Percentiles rank a stretch among this genome's conserved stretches.
phyloP scores from a whole-genome alignment of 768 basidiomycete species.

The Pulveroboletus sp. region DNA sequence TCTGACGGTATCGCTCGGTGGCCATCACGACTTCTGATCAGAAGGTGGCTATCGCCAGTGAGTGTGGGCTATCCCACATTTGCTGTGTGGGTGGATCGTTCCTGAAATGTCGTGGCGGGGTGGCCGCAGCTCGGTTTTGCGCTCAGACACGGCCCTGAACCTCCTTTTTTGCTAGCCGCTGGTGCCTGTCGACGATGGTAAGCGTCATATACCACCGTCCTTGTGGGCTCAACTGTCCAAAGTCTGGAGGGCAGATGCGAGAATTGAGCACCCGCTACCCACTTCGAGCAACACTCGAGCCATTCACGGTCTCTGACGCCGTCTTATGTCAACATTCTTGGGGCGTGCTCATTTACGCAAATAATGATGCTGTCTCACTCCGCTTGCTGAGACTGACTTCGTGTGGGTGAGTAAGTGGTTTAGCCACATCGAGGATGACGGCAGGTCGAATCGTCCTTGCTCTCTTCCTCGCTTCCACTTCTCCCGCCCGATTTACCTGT shows the following conservation, averaged over 20 bases:
- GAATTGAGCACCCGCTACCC: not conserved
- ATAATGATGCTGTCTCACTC: not conserved
- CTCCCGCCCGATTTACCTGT: not conserved
- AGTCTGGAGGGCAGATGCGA: not conserved
- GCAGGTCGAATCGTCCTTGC: not conserved
- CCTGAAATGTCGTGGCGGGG: not conserved
- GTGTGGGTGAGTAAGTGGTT: not conserved
- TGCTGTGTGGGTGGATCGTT: no score
- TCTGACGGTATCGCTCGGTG: not conserved
- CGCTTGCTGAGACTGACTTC: not conserved
- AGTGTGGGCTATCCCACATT: not conserved
- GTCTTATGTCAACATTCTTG: slow-evolving; percentile 9
- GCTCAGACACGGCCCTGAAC: slow-evolving; percentile 5
- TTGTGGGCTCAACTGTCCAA: not conserved
- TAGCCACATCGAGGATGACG: not conserved
- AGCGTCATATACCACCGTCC: not conserved
- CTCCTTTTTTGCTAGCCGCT: not conserved
- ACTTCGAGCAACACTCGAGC: not conserved
- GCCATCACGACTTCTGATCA: not conserved
- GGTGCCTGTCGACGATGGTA: not conserved
- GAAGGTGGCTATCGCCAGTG: not conserved
- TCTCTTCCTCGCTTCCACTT: not conserved
- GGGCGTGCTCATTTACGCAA: slow-evolving; percentile 1
- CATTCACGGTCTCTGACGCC: not conserved
- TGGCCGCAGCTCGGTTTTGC: not conserved